These are phyloP conservation scores for Rhizopogon salebrosus DNA, from an alignment of 768 basidiomycete species.

Conservation along the genomic window DNA sequence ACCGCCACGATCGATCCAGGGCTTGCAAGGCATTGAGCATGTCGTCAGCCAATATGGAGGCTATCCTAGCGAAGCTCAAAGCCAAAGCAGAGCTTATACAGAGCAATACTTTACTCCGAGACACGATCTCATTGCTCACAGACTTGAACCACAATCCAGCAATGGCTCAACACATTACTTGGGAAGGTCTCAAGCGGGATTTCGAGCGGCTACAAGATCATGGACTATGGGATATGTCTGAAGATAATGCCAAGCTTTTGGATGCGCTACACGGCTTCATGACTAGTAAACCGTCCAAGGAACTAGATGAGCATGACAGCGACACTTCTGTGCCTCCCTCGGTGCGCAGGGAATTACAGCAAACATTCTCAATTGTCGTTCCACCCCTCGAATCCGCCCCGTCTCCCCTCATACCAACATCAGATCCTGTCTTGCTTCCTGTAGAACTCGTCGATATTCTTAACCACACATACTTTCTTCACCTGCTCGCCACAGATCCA, in stretches of 20 bases:
- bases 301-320: no score
- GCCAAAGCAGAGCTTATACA: conserved; percentile 6
- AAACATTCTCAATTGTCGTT: conserved; percentile 12
- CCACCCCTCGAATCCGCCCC: conserved; percentile 8
- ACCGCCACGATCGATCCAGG: neutral
- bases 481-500: conserved; percentile 62
- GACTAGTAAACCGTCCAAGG: conserved; percentile 3
- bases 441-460: conserved; percentile 50
- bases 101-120: conserved; percentile 13
- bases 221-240: conserved; percentile 20
- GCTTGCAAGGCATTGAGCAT: neutral
- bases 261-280: conserved; percentile 17
- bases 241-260: conserved; percentile 23
- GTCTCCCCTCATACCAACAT: conserved; percentile 17
- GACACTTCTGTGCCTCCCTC: neutral
- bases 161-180: conserved; percentile 14
- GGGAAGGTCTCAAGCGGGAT: conserved; percentile 16
- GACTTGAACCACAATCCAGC: conserved; percentile 19
- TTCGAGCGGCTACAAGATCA: conserved; percentile 18
- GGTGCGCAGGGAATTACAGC: neutral
- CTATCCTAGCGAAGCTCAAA: conserved; percentile 22
- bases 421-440: conserved; percentile 35
- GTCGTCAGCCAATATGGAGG: conserved; percentile 15
- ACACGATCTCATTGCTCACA: conserved; percentile 14
- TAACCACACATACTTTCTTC: conserved; percentile 61